These are phyloP conservation scores for Termitomyces sp. DNA, from an alignment of 768 basidiomycete genomes.

Conservation along the genomic window DNA sequence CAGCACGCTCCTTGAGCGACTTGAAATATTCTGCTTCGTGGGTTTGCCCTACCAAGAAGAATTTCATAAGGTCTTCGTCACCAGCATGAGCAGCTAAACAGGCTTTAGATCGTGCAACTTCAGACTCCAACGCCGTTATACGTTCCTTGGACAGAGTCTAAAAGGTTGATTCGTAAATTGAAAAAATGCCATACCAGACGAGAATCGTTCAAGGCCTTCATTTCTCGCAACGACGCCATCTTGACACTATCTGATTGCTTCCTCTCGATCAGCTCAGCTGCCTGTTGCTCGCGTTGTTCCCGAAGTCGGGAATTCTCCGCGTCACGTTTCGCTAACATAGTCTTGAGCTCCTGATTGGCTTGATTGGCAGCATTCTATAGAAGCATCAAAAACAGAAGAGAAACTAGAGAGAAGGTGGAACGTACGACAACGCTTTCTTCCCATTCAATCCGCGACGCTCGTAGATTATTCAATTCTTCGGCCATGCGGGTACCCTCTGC, in stretches of 20 bases:
- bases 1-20: constrained; percentile 45
- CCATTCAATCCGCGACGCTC: constrained; percentile 36
- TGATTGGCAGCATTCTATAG: constrained; percentile 34
- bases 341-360: constrained; percentile 57
- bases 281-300: constrained; percentile 62
- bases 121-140: constrained; percentile 62
- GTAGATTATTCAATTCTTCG: constrained; percentile 37
- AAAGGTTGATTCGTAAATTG: background rate
- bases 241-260: constrained; percentile 59
- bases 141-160: constrained; percentile 48
- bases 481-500: constrained; percentile 33
- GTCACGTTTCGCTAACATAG: constrained; percentile 56
- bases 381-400: background rate
- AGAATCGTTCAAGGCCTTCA: constrained; percentile 57
- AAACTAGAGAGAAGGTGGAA: constrained; percentile 12
- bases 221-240: constrained; percentile 53
- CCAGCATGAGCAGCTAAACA: constrained; percentile 70
- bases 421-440: constrained; percentile 41
- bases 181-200: constrained; percentile 37
- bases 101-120: constrained; percentile 66
- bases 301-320: constrained; percentile 62
- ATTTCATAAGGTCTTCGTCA: constrained; percentile 65
- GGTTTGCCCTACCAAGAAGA: constrained; percentile 54
- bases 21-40: constrained; percentile 48
- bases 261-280: constrained; percentile 62